phyloP scores from a whole-genome alignment of 768 basidiomycete species.

The Royoungia palumana region DNA sequence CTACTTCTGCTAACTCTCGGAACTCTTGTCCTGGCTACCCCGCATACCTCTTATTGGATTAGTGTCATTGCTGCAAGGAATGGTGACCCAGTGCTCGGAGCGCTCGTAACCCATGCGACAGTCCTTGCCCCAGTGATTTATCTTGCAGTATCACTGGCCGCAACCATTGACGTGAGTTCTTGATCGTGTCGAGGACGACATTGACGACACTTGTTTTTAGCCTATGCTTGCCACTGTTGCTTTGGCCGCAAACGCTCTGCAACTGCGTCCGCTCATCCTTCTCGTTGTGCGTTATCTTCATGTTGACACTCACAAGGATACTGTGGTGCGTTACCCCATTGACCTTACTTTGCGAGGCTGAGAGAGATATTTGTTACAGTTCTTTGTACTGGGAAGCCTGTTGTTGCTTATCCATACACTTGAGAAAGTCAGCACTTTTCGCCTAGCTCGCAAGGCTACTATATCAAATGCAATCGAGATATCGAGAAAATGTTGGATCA shows the following conservation, averaged over 20 bases:
- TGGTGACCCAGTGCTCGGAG: conserved; percentile 52
- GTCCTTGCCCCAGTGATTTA: conserved; percentile 59
- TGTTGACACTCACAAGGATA: conserved; percentile 19
- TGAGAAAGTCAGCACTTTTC: not conserved
- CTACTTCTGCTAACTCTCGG: conserved; percentile 34
- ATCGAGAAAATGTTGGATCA: conserved; percentile 7
- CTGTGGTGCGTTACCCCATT: conserved; percentile 15
- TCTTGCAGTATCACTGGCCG: conserved; percentile 46
- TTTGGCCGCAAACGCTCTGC: conserved; percentile 27
- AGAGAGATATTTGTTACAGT: conserved; percentile 15
- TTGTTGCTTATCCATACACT: conserved; percentile 12
- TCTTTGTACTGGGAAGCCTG: conserved; percentile 22
- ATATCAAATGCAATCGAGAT: not conserved
- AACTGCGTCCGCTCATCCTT: conserved; percentile 22
- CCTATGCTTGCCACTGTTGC: conserved; percentile 21
- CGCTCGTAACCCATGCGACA: conserved; percentile 52
- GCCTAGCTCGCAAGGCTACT: not conserved
- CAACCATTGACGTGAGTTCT: conserved; percentile 38
- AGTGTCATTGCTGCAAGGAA: conserved; percentile 56
- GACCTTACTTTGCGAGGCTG: not conserved
- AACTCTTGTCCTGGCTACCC: conserved; percentile 43
- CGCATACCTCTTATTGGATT: conserved; percentile 66
- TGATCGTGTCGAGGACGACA: not conserved
- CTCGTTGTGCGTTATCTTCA: conserved; percentile 12
- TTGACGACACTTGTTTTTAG: conserved; percentile 7